These are phyloP conservation scores for Skeletonema costatum DNA, from an alignment of 108 stramenopile species.

Conservation along the genomic window DNA sequence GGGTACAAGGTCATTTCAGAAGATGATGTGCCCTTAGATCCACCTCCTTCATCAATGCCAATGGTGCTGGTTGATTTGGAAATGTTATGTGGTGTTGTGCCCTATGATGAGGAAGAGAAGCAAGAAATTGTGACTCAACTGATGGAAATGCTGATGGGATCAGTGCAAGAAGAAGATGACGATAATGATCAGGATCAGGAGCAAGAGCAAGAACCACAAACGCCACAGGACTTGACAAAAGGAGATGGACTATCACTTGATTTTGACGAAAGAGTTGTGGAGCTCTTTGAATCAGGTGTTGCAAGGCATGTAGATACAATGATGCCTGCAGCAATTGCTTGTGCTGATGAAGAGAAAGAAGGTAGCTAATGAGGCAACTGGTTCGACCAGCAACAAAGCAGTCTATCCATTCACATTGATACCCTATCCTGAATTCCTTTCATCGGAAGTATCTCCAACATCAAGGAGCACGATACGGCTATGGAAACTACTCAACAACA, in stretches of 20 bases:
- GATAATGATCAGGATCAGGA: background rate
- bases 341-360: background rate
- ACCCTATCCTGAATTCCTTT: conserved; percentile 52
- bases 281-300: conserved; percentile 55
- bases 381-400: background rate
- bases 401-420: conserved; percentile 34
- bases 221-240: background rate
- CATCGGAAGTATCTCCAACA: conserved; percentile 5
- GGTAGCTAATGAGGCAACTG: background rate
- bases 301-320: conserved; percentile 45
- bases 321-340: conserved; percentile 7
- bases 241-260: conserved; percentile 35
- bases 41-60: conserved; percentile 38
- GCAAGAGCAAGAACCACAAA: background rate
- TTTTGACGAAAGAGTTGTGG: conserved; percentile 37
- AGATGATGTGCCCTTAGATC: conserved; percentile 27
- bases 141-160: conserved; percentile 27
- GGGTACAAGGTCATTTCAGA: conserved; percentile 25
- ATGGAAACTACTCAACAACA: conserved; percentile 51
- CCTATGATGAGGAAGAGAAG: conserved; percentile 26
- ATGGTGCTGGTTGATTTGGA: conserved; percentile 51
- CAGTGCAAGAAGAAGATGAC: conserved; percentile 2
- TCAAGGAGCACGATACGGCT: conserved; percentile 31
- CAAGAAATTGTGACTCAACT: conserved; percentile 28
- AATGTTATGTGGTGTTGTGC: conserved; percentile 40